These are phyloP conservation scores for Mycena maculata DNA, from an alignment of 768 basidiomycete genomes.

Conservation along the genomic window DNA sequence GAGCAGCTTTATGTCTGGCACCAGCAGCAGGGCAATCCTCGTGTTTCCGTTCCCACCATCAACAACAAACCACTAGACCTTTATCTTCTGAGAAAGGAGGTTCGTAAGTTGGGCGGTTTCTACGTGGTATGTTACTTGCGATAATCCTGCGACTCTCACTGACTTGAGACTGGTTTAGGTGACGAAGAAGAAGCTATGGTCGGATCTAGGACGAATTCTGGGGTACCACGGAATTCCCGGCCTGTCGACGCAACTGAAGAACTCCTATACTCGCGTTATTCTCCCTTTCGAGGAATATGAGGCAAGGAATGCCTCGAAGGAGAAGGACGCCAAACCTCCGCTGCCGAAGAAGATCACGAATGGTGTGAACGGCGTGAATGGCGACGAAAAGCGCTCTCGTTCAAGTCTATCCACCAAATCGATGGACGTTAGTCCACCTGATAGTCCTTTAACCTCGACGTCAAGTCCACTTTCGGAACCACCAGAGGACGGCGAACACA, in stretches of 20 bases:
- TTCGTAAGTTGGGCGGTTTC: constrained; percentile 88
- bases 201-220: constrained; percentile 81
- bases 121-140: constrained; percentile 70
- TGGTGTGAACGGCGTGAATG: too few species aligned
- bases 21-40: constrained; percentile 91
- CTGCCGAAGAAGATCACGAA: constrained; percentile 60
- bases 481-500: constrained; percentile 78
- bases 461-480: constrained; percentile 86
- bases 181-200: constrained; percentile 87
- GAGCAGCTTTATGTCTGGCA: constrained; percentile 98
- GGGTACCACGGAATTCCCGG: constrained; percentile 88
- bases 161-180: constrained; percentile 63
- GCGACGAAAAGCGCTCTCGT: constrained; percentile 52
- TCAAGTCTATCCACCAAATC: constrained; percentile 49
- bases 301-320: constrained; percentile 40
- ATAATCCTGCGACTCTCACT: constrained; percentile 18
- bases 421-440: constrained; percentile 69
- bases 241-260: constrained; percentile 88
- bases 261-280: constrained; percentile 90
- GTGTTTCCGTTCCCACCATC: constrained; percentile 93
- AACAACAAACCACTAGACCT: constrained; percentile 94
- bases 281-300: constrained; percentile 96
- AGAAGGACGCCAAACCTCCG: constrained; percentile 9
- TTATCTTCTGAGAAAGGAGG: constrained; percentile 93
- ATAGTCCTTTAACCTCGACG: constrained; percentile 79